Conservation (phyloP, 2,329 filamentous ascomycete species). For the Hypocreales sp. region DNA sequence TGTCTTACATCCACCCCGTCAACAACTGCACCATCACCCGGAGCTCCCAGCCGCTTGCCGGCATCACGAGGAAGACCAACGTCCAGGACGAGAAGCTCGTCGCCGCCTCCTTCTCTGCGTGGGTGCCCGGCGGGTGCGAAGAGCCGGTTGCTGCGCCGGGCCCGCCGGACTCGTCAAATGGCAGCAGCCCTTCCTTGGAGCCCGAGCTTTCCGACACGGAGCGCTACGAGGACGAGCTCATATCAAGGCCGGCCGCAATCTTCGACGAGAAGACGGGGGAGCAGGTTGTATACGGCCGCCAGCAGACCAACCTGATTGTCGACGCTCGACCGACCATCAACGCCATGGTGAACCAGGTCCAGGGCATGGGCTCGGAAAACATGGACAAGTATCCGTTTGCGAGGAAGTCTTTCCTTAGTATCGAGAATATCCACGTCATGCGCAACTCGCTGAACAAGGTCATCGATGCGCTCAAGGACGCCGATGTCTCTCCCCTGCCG, state of each 20-base stretch:
- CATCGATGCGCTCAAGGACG: slow-evolving; percentile 80
- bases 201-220: slow-evolving; percentile 46
- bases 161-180: slow-evolving; percentile 30
- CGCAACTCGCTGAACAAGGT: slow-evolving; percentile 77
- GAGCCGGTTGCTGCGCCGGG: slow-evolving; percentile 24
- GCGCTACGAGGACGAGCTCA: slow-evolving; percentile 52
- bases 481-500: slow-evolving; percentile 69
- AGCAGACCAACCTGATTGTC: slow-evolving; percentile 87
- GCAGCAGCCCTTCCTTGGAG: slow-evolving; percentile 18
- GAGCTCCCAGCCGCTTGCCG: slow-evolving; percentile 82
- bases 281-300: slow-evolving; percentile 69
- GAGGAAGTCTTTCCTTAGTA: slow-evolving; percentile 81
- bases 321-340: slow-evolving; percentile 92
- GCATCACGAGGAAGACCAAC: slow-evolving; percentile 74
- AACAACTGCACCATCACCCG: slow-evolving; percentile 96
- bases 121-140: slow-evolving; percentile 16
- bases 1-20: slow-evolving; percentile 89
- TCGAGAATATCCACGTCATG: slow-evolving; percentile 99
- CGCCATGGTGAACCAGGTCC: slow-evolving; percentile 83
- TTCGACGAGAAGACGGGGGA: slow-evolving; percentile 45
- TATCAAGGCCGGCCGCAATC: slow-evolving; percentile 23
- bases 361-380: slow-evolving; percentile 88
- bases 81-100: slow-evolving; percentile 93
- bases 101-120: slow-evolving; percentile 64
- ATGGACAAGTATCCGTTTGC: slow-evolving; percentile 95